These are phyloP conservation scores for Clarireedia homoeocarpa DNA, from an alignment of 2,329 filamentous ascomycete species.

Conservation along the genomic window DNA sequence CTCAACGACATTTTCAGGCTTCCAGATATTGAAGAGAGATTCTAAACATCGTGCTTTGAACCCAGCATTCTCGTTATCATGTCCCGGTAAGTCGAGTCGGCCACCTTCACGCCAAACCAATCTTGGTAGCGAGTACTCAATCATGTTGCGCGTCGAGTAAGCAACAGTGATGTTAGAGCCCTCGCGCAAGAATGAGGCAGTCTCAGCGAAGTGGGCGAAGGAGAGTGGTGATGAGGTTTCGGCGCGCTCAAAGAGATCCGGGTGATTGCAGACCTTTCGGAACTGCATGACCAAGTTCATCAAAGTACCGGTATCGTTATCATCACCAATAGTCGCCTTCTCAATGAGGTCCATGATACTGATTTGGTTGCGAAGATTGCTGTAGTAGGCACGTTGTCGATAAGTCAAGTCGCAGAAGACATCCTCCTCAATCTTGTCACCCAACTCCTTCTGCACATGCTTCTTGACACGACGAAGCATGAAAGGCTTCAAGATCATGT, in stretches of 20 bases:
- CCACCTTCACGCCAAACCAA: slow-evolving; percentile 78
- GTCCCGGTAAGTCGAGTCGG: slow-evolving; percentile 64
- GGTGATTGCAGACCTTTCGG: slow-evolving; percentile 98
- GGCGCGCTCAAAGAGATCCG: slow-evolving; percentile 90
- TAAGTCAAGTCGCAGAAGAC: slow-evolving; percentile 97
- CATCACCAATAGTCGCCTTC: slow-evolving; percentile 89
- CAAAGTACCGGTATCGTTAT: slow-evolving; percentile 87
- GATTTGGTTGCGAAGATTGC: slow-evolving; percentile 89
- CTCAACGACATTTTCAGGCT: slow-evolving; percentile 65
- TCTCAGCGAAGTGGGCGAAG: slow-evolving; percentile 84
- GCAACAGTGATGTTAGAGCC: slow-evolving; percentile 69
- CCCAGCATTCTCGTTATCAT: slow-evolving; percentile 66
- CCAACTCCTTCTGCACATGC: slow-evolving; percentile 96
- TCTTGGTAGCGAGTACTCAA: slow-evolving; percentile 76
- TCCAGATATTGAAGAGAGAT: slow-evolving; percentile 87
- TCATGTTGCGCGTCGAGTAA: slow-evolving; percentile 81
- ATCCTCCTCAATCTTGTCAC: slow-evolving; percentile 96
- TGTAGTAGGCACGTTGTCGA: slow-evolving; percentile 88
- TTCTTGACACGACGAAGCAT: slow-evolving; percentile 99
- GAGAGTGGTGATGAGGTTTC: slow-evolving; percentile 84
- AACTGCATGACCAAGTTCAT: slow-evolving; percentile 99
- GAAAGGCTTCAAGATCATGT: slow-evolving; percentile 99
- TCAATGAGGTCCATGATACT: slow-evolving; percentile 98
- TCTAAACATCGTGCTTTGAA: slow-evolving; percentile 71
- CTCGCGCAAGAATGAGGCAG: slow-evolving; percentile 88